Evolutionary conservation across 345 rosid species (phyloP).

Genomic region (Alliaria petiolata): DNA sequence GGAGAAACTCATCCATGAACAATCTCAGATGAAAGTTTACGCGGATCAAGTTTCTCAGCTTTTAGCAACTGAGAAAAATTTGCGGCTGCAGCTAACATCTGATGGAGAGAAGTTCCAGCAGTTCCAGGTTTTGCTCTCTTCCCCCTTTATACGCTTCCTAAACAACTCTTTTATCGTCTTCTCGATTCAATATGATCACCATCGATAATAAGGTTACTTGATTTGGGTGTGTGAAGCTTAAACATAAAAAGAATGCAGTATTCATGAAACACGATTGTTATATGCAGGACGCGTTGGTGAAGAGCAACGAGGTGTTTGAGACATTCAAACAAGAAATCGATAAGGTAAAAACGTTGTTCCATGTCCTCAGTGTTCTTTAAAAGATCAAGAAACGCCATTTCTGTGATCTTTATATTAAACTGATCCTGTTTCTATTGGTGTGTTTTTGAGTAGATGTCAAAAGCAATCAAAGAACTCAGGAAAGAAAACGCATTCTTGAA

Average conservation of each 20-base stretch:
- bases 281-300: slow-evolving; percentile 77
- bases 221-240: neutral
- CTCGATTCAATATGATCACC: neutral
- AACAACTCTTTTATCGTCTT: neutral
- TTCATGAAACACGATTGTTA: too few relatives aligned
- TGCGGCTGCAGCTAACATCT: slow-evolving; percentile 78
- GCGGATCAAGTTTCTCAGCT: slow-evolving; percentile 90
- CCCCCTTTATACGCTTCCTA: too few relatives aligned
- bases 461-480: slow-evolving; percentile 80
- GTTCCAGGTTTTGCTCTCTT: too few relatives aligned
- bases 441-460: slow-evolving; percentile 59
- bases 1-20: slow-evolving; percentile 77
- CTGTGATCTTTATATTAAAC: neutral
- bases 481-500: slow-evolving; percentile 86
- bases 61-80: slow-evolving; percentile 76
- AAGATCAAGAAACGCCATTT: too few relatives aligned
- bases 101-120: slow-evolving; percentile 96
- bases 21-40: slow-evolving; percentile 83
- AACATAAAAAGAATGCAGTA: neutral
- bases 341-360: slow-evolving; percentile 40
- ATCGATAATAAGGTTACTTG: neutral
- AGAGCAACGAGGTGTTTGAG: slow-evolving; percentile 94
- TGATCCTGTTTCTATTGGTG: neutral
- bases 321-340: slow-evolving; percentile 95
- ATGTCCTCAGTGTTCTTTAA: neutral